phyloP scores from a whole-genome alignment of 1,284 basidiomycete genomes.

The Ustilago trichophora region DNA sequence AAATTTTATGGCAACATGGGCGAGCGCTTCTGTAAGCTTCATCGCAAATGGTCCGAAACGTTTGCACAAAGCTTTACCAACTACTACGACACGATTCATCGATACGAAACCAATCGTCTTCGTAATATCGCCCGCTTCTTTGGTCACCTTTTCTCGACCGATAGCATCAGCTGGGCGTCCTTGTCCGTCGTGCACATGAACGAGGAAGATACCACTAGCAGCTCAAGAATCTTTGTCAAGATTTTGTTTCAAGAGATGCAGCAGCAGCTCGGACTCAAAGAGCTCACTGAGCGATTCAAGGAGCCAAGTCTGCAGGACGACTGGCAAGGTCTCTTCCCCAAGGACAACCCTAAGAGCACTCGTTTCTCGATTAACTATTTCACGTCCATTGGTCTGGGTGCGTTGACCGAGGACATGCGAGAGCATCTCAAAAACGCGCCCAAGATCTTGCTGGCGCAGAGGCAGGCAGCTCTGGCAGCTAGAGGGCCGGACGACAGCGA shows the following conservation, averaged over 20 bases:
- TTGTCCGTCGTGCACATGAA: constrained; percentile 89
- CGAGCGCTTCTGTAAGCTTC: constrained; percentile 94
- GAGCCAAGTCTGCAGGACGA: constrained; percentile 72
- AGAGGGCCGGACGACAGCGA: constrained; percentile 38
- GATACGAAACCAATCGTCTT: constrained; percentile 96
- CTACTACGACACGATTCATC: constrained; percentile 96
- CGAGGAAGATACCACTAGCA: constrained; percentile 96
- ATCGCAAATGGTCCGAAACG: constrained; percentile 88
- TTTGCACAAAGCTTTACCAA: constrained; percentile 87
- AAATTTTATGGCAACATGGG: constrained; percentile 95
- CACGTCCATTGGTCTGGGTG: constrained; percentile 89
- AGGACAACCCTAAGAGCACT: constrained; percentile 94
- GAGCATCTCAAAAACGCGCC: constrained; percentile 95
- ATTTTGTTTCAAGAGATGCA: constrained; percentile 94
- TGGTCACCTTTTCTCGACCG: constrained; percentile 78
- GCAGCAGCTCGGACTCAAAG: constrained; percentile 88
- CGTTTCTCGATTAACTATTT: constrained; percentile 95
- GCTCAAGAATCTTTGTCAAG: constrained; percentile 96
- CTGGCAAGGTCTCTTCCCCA: constrained; percentile 88
- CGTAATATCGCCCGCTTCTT: constrained; percentile 98
- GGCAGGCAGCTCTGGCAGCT: constrained; percentile 70
- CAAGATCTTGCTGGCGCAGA: constrained; percentile 88
- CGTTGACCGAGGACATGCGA: constrained; percentile 93
- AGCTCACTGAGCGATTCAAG: constrained; percentile 80
- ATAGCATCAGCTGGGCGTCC: constrained; percentile 88